phyloP scores from a whole-genome alignment of 2,329 filamentous ascomycete genomes.

The Aspergillus sp. region DNA sequence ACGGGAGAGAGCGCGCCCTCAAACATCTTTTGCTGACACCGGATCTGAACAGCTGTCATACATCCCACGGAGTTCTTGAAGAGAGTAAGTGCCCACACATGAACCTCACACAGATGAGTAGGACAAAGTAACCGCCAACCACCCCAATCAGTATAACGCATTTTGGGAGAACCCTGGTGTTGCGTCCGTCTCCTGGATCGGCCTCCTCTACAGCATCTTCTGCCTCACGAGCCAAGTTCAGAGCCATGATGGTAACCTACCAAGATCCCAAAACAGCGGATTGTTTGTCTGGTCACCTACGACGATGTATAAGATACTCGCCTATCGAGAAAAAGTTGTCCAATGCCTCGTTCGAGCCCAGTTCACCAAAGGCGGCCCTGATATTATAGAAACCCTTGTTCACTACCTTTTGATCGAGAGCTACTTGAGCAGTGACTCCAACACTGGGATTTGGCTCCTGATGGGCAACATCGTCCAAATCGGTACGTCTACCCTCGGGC shows the following conservation, averaged over 20 bases:
- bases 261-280: not conserved
- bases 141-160: constrained; percentile 1
- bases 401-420: not conserved
- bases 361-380: not conserved
- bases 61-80: constrained; percentile 1
- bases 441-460: not conserved
- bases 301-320: not conserved
- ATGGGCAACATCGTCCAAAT: constrained; percentile 37
- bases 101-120: not conserved
- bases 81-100: not conserved
- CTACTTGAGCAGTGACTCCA: not conserved
- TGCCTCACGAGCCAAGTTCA: constrained; percentile 4
- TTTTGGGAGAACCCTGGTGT: constrained; percentile 3
- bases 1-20: not conserved
- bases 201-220: constrained; percentile 5
- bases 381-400: not conserved
- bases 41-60: constrained; percentile 1
- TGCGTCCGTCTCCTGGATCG: constrained; percentile 1
- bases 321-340: constrained; percentile 1
- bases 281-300: not conserved
- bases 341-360: not conserved
- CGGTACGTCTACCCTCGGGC: not conserved
- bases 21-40: not conserved
- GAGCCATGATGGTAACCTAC: not conserved
- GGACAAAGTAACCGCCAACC: not conserved